Evolutionary conservation across 805 yeast species (phyloP).

Genomic region (Zygosaccharomyces bisporus): DNA sequence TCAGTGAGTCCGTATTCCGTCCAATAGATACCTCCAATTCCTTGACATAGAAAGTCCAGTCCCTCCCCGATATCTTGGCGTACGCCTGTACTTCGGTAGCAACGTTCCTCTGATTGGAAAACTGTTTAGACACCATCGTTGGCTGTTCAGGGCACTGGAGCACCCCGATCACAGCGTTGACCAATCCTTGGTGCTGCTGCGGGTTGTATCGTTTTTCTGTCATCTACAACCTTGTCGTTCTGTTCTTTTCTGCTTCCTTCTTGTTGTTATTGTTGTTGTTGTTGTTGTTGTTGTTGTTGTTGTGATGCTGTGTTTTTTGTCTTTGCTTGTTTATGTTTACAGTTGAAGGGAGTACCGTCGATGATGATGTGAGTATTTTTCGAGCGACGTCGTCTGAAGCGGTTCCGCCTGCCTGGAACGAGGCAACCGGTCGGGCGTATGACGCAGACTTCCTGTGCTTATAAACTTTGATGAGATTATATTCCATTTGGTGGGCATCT

Average conservation of each 20-base stretch:
- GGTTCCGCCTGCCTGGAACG: not conserved
- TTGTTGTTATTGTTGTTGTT: not conserved
- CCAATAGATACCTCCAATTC: conserved; percentile 74
- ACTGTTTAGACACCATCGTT: conserved; percentile 69
- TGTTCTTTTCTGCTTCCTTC: not conserved
- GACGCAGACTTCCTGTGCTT: not conserved
- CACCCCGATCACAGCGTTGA: conserved; percentile 69
- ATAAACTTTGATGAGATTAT: not conserved
- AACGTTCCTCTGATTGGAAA: conserved; percentile 65
- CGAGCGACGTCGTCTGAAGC: not conserved
- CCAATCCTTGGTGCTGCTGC: conserved; percentile 47
- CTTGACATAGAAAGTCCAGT: conserved; percentile 94
- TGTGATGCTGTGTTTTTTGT: conserved; percentile 10
- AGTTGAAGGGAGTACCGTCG: conserved; percentile 7
- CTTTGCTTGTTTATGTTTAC: conserved; percentile 8
- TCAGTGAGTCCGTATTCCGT: conserved; percentile 56
- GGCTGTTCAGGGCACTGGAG: conserved; percentile 67
- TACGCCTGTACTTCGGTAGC: conserved; percentile 89
- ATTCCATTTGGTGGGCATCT: not conserved
- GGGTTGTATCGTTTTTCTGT: conserved; percentile 15
- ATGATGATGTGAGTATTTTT: conserved; percentile 3
- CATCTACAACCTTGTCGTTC: conserved; percentile 3
- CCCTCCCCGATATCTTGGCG: conserved; percentile 88
- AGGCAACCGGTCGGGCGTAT: not conserved
- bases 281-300: conserved; percentile 7